A percentile compares a stretch with the other conserved stretches of the same genome.
phyloP scores from a whole-genome alignment of 768 basidiomycete genomes.

The Pleurotus djamor region DNA sequence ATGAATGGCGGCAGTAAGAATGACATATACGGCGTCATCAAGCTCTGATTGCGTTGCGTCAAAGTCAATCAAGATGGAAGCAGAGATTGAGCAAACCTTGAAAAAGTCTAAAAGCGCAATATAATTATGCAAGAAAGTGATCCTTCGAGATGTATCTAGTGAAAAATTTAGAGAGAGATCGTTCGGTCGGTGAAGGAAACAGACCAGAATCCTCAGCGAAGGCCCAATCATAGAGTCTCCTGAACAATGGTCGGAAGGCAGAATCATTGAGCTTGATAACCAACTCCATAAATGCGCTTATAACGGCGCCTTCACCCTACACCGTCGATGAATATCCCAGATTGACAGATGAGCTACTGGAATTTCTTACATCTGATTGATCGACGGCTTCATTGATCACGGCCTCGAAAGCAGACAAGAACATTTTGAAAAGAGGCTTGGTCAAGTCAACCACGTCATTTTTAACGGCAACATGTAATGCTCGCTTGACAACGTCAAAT shows the following conservation, averaged over 20 bases:
- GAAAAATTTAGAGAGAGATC: background rate
- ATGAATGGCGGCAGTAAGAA: constrained; percentile 68
- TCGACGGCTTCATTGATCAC: constrained; percentile 24
- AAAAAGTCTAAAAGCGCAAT: constrained; percentile 79
- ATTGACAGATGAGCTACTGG: background rate
- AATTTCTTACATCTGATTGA: constrained; percentile 22
- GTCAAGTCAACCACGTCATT: constrained; percentile 63
- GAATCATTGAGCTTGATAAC: constrained; percentile 92
- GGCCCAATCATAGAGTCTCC: constrained; percentile 93
- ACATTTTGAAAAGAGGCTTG: constrained; percentile 70
- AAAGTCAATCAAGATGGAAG: background rate
- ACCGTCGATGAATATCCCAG: background rate
- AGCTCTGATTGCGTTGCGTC: constrained; percentile 37
- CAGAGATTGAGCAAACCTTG: constrained; percentile 52
- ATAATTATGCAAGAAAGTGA: constrained; percentile 77
- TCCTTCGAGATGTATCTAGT: constrained; percentile 46
- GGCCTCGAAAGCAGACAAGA: constrained; percentile 76
- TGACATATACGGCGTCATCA: constrained; percentile 92
- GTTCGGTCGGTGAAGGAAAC: constrained; percentile 11
- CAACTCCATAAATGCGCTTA: constrained; percentile 82
- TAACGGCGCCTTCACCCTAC: constrained; percentile 53
- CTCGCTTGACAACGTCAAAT: constrained; percentile 67
- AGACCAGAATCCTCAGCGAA: constrained; percentile 57
- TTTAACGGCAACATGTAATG: constrained; percentile 63
- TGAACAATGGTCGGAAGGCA: constrained; percentile 88